A percentile compares a stretch with the other conserved stretches of the same genome.
Evolutionary conservation across 371 early-diverging fungal genomes (phyloP).

Genomic region (Mucor racemosus): DNA sequence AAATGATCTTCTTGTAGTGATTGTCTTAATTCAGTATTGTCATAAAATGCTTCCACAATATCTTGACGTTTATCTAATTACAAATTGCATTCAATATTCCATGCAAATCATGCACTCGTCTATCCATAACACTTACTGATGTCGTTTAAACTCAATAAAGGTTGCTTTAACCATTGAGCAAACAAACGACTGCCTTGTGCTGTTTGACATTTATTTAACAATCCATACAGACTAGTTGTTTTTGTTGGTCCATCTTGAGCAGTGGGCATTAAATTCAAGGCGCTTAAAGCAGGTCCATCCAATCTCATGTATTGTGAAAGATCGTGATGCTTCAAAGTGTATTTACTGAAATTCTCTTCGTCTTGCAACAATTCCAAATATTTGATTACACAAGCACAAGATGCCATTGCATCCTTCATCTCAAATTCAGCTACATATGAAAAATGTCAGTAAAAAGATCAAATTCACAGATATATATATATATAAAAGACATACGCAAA

Average conservation of each 20-base stretch:
- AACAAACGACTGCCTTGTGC: conserved; percentile 89
- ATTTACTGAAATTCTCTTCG: conserved; percentile 78
- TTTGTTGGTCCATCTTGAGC: conserved; percentile 80
- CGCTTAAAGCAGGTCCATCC: conserved; percentile 89
- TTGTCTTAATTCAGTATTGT: conserved; percentile 74
- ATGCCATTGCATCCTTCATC: conserved; percentile 77
- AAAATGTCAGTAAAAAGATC: conserved; percentile 4
- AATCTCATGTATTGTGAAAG: conserved; percentile 91
- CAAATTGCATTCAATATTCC: not conserved
- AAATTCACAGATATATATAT: not conserved
- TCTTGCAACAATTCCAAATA: conserved; percentile 79
- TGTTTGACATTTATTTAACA: conserved; percentile 91
- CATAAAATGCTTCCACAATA: conserved; percentile 77
- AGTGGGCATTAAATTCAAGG: conserved; percentile 86
- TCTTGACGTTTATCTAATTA: conserved; percentile 72
- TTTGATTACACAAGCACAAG: conserved; percentile 77
- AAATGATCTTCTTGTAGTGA: conserved; percentile 77
- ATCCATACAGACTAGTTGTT: conserved; percentile 82
- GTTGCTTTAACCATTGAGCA: conserved; percentile 95
- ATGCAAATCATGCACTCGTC: not conserved
- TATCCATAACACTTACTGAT: conserved; percentile 57
- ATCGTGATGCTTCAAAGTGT: conserved; percentile 71
- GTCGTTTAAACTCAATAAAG: conserved; percentile 74
- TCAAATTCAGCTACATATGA: conserved; percentile 75
- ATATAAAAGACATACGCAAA: conserved; percentile 55